Percentiles rank a stretch among this genome's conserved stretches.
phyloP scores from a whole-genome alignment of 345 rosid genomes.

The Lumnitzera littorea region DNA sequence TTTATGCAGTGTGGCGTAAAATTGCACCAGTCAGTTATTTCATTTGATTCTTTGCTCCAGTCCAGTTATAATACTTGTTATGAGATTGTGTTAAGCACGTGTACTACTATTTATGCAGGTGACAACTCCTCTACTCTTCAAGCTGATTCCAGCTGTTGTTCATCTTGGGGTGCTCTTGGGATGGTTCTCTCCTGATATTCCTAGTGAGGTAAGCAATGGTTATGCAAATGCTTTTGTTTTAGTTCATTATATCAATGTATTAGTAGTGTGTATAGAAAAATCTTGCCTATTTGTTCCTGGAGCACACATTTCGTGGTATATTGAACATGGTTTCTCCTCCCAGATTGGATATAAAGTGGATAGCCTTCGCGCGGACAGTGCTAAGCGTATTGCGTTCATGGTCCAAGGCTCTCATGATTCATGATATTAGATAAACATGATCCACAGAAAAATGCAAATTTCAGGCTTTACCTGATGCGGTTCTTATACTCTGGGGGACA shows the following conservation, averaged over 20 bases:
- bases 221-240: background rate
- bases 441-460: constrained; percentile 35
- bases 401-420: constrained; percentile 86
- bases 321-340: constrained; percentile 30
- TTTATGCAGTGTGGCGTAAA: too few species aligned
- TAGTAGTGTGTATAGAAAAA: background rate
- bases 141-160: constrained; percentile 85
- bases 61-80: background rate
- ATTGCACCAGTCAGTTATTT: too few species aligned
- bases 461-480: constrained; percentile 51
- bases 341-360: constrained; percentile 92
- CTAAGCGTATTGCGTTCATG: constrained; percentile 73
- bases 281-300: constrained; percentile 11
- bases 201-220: constrained; percentile 52
- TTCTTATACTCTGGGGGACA: constrained; percentile 64
- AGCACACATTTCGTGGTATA: constrained; percentile 10
- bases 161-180: constrained; percentile 84
- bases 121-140: constrained; percentile 94
- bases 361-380: constrained; percentile 73
- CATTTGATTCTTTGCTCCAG: too few species aligned
- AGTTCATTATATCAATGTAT: too few species aligned
- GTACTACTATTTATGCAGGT: constrained; percentile 38
- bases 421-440: constrained; percentile 57
- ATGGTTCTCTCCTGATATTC: constrained; percentile 78
- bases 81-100: background rate